Base-by-base conservation (phyloP, 1,284 basidiomycete genomes). In the Erythrobasidium hasegawianum region DNA sequence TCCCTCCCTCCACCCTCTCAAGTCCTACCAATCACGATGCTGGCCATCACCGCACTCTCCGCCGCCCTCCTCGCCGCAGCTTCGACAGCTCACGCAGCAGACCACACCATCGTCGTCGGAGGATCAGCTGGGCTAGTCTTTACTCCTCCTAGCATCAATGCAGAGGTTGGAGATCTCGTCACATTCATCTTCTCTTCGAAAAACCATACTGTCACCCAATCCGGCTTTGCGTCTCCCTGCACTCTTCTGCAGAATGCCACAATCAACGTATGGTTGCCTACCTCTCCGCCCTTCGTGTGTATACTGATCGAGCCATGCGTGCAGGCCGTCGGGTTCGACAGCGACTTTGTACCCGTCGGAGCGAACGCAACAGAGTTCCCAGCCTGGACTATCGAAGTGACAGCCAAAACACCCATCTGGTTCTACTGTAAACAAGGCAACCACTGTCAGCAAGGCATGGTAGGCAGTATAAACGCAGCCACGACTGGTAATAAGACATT, bases 401-500 rank as follows among this genome's bases (percentile, higher is more conserved):
- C 82, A 71, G 81, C 82, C 76, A 80, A 81, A 56, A 83, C 85
- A 0, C 78, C 84, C 10, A 80, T 85, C 64, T 86, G 84, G 84
- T 84, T 83, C 77, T 85, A 78, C 57, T 69, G 67, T n/a, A 38
- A 27, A 3, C 64, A 67, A 54, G 47, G 40, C 50, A 56, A 33
- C 24, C 70, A 71, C 62, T 71, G 70, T 58, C 13, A 50, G 38
- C 39, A 50, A 18, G 70, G 70, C 57, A 87, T 86, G 86, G 85
- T 87, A 59, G 85, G 86, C 52, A 79, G 82, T 53, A 86, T 87
- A 76, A 87, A 87, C 73, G 79, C 83, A 1, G 80, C 82, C 1
- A 69, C 76, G 9, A 75, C 76, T 13, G 82, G 82, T 5, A 70
- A 81, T 40, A 83, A 83, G 74, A 83, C 83, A 13, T 83, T 83